Percentiles rank a stretch among this genome's conserved stretches.
Conservation (phyloP, 495 filamentous ascomycete species). For the Xylaria grammica region DNA sequence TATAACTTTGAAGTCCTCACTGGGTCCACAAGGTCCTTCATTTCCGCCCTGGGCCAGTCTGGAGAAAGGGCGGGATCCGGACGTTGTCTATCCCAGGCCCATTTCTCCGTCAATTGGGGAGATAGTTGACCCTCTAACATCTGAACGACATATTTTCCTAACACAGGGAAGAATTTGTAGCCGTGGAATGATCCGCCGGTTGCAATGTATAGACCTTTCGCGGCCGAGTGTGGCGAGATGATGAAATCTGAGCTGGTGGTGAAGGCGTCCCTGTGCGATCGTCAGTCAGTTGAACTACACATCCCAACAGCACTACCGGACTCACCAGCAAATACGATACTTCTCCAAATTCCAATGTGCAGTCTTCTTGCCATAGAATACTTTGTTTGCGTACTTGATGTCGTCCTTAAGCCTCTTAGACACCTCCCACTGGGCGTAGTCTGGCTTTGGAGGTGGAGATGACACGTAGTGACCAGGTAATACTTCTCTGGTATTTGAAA, state of each 20-base stretch:
- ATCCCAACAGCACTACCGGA: not conserved
- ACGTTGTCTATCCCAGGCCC: slow-evolving; percentile 59
- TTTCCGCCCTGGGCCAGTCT: slow-evolving; percentile 31
- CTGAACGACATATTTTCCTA: slow-evolving; percentile 64
- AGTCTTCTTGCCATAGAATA: slow-evolving; percentile 31
- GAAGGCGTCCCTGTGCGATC: slow-evolving; percentile 30
- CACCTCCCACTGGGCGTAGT: slow-evolving; percentile 57
- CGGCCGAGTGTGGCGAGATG: slow-evolving; percentile 59
- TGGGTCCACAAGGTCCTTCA: slow-evolving; percentile 32
- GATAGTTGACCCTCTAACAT: slow-evolving; percentile 58
- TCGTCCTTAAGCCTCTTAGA: slow-evolving; percentile 40
- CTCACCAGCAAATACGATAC: slow-evolving; percentile 47
- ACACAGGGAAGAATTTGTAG: slow-evolving; percentile 67
- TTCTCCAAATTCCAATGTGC: slow-evolving; percentile 27
- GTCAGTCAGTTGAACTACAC: slow-evolving; percentile 3
- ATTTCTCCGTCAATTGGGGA: slow-evolving; percentile 49
- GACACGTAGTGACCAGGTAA: slow-evolving; percentile 51
- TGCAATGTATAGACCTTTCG: slow-evolving; percentile 51
- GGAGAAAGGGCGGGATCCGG: slow-evolving; percentile 25
- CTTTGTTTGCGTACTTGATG: slow-evolving; percentile 32
- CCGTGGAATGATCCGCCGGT: slow-evolving; percentile 55
- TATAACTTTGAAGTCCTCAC: slow-evolving; percentile 12
- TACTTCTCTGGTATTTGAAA: slow-evolving; percentile 57
- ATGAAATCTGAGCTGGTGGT: slow-evolving; percentile 61
- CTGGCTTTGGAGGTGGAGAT: slow-evolving; percentile 48